Percentiles rank a stretch among this genome's conserved stretches.
phyloP scores from a whole-genome alignment of 2,329 filamentous ascomycete genomes.

The Coniosporium tulheliwenetii region DNA sequence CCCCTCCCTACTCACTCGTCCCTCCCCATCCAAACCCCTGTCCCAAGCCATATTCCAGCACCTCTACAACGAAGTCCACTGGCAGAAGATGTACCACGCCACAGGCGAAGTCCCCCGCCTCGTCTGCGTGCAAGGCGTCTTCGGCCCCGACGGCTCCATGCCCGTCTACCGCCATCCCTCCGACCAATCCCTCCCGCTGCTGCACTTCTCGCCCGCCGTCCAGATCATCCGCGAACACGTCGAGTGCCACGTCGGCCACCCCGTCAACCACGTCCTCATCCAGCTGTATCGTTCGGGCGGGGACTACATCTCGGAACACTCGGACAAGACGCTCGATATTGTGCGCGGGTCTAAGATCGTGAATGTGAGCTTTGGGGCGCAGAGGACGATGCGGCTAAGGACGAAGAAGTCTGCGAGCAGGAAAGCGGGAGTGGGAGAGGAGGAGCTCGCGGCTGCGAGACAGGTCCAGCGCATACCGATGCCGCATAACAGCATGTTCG shows the following conservation, averaged over 20 bases:
- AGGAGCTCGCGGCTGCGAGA: conserved; percentile 21
- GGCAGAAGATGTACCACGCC: conserved; percentile 87
- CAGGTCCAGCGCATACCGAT: conserved; percentile 53
- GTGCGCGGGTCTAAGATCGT: conserved; percentile 67
- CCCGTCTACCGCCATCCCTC: conserved; percentile 92
- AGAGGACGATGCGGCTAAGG: conserved; percentile 77
- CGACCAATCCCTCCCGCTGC: conserved; percentile 67
- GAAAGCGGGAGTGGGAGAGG: conserved; percentile 7
- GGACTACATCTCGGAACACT: conserved; percentile 93
- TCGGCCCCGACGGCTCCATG: conserved; percentile 53
- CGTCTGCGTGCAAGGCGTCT: conserved; percentile 71
- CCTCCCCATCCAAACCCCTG: not conserved
- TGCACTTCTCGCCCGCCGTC: conserved; percentile 62
- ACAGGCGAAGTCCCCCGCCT: conserved; percentile 83
- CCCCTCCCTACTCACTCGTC: conserved; percentile 18
- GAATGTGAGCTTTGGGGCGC: conserved; percentile 85
- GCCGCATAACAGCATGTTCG: conserved; percentile 78
- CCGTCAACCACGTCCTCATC: conserved; percentile 81
- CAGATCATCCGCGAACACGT: conserved; percentile 50
- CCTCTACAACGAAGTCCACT: conserved; percentile 60
- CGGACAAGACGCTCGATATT: conserved; percentile 92
- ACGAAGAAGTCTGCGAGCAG: conserved; percentile 39
- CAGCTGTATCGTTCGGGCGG: conserved; percentile 80
- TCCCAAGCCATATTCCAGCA: conserved; percentile 49
- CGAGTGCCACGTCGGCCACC: conserved; percentile 59